Evolutionary conservation across 1,284 basidiomycete species (phyloP), one percentile per base, ranked within the genome.

Genomic region (Macrocystidia cucumis): DNA sequence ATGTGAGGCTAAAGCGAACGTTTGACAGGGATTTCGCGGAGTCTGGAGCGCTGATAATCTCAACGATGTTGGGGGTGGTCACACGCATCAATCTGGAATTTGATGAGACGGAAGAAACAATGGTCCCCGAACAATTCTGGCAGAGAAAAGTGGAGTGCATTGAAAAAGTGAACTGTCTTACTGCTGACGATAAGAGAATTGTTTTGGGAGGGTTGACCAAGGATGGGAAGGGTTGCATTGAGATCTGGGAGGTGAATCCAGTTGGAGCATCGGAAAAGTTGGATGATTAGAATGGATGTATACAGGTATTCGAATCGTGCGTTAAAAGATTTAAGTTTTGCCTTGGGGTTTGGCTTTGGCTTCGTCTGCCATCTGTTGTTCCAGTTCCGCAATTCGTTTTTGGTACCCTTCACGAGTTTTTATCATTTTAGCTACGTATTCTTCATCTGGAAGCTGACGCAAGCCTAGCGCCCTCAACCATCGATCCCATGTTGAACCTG

Each of bases 91-190:
- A 56, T 16, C 47, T 82, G 5, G 48, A 57, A 2, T 57, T 58
- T 22, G 57, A 60, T 32, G 50, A 51, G 6, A 44, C 49, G 12
- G 48, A 54, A 25, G 54, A 54, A 4, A 49, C 45, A 8, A 50
- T 65, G 6, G 50, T 55, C 9, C 41, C 75, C 9, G 55, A 63
- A 29, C 54, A 63, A 21, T 43, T 57, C 2, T 79, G 74, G 73
- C 54, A 55, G 36, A 56, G 52, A 8, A 54, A 70, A 37, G 62
- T 64, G 13, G 47, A 52, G 26, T 46, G 46, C 9, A 46, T 72
- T 29, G 57, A 63, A 32, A 87, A 85, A 54, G 78, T 81, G 14
- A 86, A 85, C 44, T 61, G 71, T 1, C 48, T 86, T 25, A 47
- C 67, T 24, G 55, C 57, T 1, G 63, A 63, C 32, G 62, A 62